A percentile compares a stretch with the other conserved stretches of the same genome.
These are phyloP conservation scores for Amylocarpus encephaloides DNA, from an alignment of 2,329 filamentous ascomycete genomes.

Conservation along the genomic window DNA sequence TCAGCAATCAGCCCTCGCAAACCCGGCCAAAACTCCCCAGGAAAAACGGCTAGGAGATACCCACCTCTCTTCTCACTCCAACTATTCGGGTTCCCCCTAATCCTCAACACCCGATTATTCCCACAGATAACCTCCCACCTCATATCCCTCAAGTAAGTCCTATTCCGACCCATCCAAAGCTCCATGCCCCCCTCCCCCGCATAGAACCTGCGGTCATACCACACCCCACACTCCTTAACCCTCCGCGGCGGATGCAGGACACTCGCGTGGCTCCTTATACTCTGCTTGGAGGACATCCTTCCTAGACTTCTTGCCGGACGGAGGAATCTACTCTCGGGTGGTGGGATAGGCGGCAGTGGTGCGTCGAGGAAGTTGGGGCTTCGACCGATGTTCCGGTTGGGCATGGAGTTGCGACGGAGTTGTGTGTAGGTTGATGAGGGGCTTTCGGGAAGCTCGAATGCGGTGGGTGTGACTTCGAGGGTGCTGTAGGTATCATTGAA, in stretches of 20 bases:
- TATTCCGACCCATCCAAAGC: slow-evolving; percentile 2
- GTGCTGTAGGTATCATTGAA: background rate
- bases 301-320: background rate
- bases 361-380: background rate
- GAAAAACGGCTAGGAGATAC: background rate
- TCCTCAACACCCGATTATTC: background rate
- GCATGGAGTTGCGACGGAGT: background rate
- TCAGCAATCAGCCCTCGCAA: background rate
- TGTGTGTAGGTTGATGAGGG: background rate
- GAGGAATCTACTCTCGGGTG: background rate
- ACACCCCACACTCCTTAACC: slow-evolving; percentile 5
- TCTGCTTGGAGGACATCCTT: slow-evolving; percentile 1
- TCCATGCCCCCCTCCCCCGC: slow-evolving; percentile 5
- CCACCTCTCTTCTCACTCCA: slow-evolving; percentile 6
- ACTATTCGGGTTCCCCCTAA: slow-evolving; percentile 1
- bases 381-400: background rate
- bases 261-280: background rate
- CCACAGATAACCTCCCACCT: slow-evolving; percentile 8
- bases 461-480: slow-evolving; percentile 1
- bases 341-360: slow-evolving; percentile 1
- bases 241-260: background rate
- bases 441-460: background rate
- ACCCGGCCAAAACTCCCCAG: too few species aligned
- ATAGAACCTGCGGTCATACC: slow-evolving; percentile 6
- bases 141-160: slow-evolving; percentile 3